These are phyloP conservation scores for Boletus edulis DNA, from an alignment of 768 basidiomycete species.

Conservation along the genomic window DNA sequence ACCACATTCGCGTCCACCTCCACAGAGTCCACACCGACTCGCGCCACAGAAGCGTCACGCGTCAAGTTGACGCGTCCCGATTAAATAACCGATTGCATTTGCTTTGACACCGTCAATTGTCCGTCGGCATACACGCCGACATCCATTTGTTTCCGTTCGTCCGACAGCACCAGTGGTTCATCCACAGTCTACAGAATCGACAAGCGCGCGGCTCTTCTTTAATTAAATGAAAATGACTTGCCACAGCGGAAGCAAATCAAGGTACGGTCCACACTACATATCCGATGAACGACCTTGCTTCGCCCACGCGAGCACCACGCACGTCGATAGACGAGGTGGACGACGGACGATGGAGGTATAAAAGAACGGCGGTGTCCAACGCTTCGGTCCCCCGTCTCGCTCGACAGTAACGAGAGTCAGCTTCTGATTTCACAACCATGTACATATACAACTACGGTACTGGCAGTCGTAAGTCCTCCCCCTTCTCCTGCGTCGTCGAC, in stretches of 20 bases:
- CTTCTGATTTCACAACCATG: not conserved
- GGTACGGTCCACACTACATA: not conserved
- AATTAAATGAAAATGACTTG: no score
- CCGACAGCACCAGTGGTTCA: no score
- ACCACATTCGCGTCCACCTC: no score
- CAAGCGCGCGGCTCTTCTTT: no score
- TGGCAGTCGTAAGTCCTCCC: slow-evolving; percentile 1
- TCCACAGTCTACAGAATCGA: no score
- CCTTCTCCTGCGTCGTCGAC: not conserved
- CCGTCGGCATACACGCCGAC: no score
- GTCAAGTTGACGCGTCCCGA: no score
- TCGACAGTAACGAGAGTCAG: not conserved
- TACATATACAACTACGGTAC: not conserved
- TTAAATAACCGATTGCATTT: no score
- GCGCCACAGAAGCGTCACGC: no score
- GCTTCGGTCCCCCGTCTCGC: not conserved
- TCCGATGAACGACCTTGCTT: not conserved
- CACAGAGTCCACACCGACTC: no score
- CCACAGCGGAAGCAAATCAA: slow-evolving; percentile 3
- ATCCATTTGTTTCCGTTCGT: no score
- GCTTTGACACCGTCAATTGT: no score
- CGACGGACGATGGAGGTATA: slow-evolving; percentile 4
- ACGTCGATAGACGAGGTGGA: not conserved
- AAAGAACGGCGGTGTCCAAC: not conserved
- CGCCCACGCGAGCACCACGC: not conserved